Percentiles rank a stretch among this genome's conserved stretches.
Conservation (phyloP, 2,329 filamentous ascomycete genomes). For the Fusarium hostae region DNA sequence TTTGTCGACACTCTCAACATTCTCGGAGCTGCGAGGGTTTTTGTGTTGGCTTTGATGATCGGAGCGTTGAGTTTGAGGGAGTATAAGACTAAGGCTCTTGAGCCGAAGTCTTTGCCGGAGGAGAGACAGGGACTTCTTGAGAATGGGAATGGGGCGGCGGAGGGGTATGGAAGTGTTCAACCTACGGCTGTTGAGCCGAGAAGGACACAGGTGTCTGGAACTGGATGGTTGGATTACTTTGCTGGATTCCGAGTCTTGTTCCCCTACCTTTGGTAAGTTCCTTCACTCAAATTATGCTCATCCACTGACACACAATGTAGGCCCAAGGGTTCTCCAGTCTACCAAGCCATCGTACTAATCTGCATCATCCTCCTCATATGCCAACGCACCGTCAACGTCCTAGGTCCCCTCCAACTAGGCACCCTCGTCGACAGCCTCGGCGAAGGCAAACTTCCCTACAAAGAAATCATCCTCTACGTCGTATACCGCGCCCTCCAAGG, state of each 20-base stretch:
- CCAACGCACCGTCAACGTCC: slow-evolving; percentile 57
- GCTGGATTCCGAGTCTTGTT: slow-evolving; percentile 58
- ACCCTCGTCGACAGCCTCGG: slow-evolving; percentile 54
- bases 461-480: slow-evolving; percentile 56
- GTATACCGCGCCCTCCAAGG: slow-evolving; percentile 58
- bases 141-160: slow-evolving; percentile 49
- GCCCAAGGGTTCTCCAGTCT: slow-evolving; percentile 55
- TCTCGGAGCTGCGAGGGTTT: slow-evolving; percentile 49
- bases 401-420: slow-evolving; percentile 57
- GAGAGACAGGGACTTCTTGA: slow-evolving; percentile 55
- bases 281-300: neutral
- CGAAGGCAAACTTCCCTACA: slow-evolving; percentile 55
- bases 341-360: slow-evolving; percentile 55
- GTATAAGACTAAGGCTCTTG: slow-evolving; percentile 44
- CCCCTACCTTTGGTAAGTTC: slow-evolving; percentile 56
- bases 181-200: slow-evolving; percentile 25
- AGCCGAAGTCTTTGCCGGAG: slow-evolving; percentile 46
- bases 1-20: slow-evolving; percentile 48
- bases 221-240: slow-evolving; percentile 59
- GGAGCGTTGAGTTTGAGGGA: slow-evolving; percentile 46
- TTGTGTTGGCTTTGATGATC: slow-evolving; percentile 51
- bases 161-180: slow-evolving; percentile 45
- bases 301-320: slow-evolving; percentile 46
- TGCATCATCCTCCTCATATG: slow-evolving; percentile 55
- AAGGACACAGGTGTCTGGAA: slow-evolving; percentile 49